Percentiles rank a stretch among this genome's conserved stretches.
Evolutionary conservation across 371 early-diverging fungal species (phyloP).

Genomic region (Rhizopus sp.): DNA sequence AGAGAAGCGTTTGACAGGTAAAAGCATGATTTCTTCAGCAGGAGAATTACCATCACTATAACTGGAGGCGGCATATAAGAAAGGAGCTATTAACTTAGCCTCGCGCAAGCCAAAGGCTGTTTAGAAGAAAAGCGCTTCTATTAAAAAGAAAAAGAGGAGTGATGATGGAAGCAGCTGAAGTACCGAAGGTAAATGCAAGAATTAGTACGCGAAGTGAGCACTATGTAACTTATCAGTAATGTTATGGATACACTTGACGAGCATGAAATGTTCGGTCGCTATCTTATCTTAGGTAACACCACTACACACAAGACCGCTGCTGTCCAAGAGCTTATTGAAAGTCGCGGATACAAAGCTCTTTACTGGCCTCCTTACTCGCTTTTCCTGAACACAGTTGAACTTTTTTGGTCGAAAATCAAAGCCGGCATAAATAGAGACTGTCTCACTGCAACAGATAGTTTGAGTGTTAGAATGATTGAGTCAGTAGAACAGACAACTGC

Average conservation of each 20-base stretch:
- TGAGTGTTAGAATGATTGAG: conserved; percentile 12
- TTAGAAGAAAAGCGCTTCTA: conserved; percentile 12
- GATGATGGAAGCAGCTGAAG: conserved; percentile 5
- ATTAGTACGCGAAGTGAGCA: conserved; percentile 18
- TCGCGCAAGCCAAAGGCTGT: conserved; percentile 15
- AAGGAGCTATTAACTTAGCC: conserved; percentile 5
- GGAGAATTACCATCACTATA: conserved; percentile 13
- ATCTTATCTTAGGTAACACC: conserved; percentile 15
- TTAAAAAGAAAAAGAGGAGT: conserved; percentile 14
- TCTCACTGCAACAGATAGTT: conserved; percentile 10
- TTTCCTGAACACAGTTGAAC: conserved; percentile 8
- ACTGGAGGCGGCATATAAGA: conserved; percentile 13
- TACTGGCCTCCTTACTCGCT: conserved; percentile 18
- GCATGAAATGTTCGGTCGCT: conserved; percentile 9
- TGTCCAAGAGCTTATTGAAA: conserved; percentile 12
- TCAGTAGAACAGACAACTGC: conserved; percentile 5
- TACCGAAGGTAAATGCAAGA: conserved; percentile 15
- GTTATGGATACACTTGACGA: conserved; percentile 13
- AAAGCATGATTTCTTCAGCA: conserved; percentile 11
- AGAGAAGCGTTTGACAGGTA: no score
- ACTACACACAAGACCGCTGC: conserved; percentile 12
- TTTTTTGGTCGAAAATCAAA: conserved; percentile 13
- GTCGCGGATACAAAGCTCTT: conserved; percentile 12
- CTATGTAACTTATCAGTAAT: conserved; percentile 10
- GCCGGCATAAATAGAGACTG: conserved; percentile 8